These are phyloP conservation scores for Fomes fomentarius DNA, from an alignment of 1,284 basidiomycete species.

Conservation along the genomic window DNA sequence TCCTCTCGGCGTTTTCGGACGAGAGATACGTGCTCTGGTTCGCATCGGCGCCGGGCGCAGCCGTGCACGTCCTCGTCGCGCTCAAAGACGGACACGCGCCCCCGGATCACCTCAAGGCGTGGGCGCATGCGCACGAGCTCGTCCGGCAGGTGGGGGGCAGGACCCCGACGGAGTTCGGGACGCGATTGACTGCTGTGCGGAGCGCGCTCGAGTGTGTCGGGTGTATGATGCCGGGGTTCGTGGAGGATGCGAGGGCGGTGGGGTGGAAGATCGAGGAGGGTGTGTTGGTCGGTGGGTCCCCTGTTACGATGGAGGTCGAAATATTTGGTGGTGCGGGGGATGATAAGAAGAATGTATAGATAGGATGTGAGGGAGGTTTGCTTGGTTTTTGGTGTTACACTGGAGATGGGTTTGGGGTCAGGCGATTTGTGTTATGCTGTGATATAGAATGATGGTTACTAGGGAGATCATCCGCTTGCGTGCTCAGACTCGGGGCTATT, in stretches of 20 bases:
- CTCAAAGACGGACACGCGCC: conserved; percentile 52
- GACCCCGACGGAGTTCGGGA: conserved; percentile 13
- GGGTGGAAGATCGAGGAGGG: conserved; percentile 44
- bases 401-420: no score
- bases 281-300: conserved; percentile 39
- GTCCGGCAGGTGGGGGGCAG: conserved; percentile 14
- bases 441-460: no score
- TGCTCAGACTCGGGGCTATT: no score
- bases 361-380: no score
- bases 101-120: conserved; percentile 57
- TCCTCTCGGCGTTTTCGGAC: conserved; percentile 37
- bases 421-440: no score
- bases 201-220: conserved; percentile 28
- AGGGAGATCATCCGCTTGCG: no score
- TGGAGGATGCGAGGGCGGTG: conserved; percentile 31
- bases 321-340: conserved; percentile 3
- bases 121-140: conserved; percentile 49
- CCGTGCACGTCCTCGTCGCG: conserved; percentile 40
- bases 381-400: no score
- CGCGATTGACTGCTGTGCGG: conserved; percentile 26
- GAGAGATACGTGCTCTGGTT: conserved; percentile 57
- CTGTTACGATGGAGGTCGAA: conserved; percentile 35
- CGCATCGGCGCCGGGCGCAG: conserved; percentile 31
- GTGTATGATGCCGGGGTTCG: conserved; percentile 35
- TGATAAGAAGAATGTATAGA: conserved; percentile 11